These are phyloP conservation scores for Sedum album DNA, from an alignment of 164 flowering plant species.

Conservation along the genomic window DNA sequence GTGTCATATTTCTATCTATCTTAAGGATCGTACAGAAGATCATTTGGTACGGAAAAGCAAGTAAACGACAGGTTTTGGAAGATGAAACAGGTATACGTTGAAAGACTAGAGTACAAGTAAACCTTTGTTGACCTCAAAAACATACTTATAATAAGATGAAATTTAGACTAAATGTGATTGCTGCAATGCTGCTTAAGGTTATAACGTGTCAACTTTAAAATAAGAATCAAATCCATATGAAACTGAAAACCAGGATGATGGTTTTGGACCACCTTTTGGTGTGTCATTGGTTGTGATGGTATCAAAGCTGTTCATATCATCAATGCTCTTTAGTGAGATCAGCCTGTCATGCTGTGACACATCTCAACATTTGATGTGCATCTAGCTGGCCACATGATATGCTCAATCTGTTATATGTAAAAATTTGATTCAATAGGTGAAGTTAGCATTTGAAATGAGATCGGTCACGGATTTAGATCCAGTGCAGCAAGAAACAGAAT, in stretches of 20 bases:
- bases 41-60: neutral
- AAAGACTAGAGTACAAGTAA: neutral
- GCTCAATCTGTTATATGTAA: neutral
- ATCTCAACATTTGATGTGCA: neutral
- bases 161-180: neutral
- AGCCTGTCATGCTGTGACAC: slow-evolving; percentile 2
- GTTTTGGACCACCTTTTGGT: no score
- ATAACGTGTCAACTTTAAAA: no score
- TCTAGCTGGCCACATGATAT: slow-evolving; percentile 2
- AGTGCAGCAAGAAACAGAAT: no score
- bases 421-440: neutral
- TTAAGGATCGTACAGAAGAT: no score
- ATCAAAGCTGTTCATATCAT: slow-evolving; percentile 1
- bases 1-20: neutral
- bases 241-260: neutral
- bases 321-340: neutral
- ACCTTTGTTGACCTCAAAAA: neutral
- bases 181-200: neutral
- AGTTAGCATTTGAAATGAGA: no score
- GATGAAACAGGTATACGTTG: neutral
- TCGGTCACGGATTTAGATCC: no score
- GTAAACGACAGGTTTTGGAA: neutral
- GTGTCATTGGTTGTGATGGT: neutral
- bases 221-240: neutral
- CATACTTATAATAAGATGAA: neutral